phyloP scores from a whole-genome alignment of 1,284 basidiomycete species.

The Cutaneotrichosporon curvatum region DNA sequence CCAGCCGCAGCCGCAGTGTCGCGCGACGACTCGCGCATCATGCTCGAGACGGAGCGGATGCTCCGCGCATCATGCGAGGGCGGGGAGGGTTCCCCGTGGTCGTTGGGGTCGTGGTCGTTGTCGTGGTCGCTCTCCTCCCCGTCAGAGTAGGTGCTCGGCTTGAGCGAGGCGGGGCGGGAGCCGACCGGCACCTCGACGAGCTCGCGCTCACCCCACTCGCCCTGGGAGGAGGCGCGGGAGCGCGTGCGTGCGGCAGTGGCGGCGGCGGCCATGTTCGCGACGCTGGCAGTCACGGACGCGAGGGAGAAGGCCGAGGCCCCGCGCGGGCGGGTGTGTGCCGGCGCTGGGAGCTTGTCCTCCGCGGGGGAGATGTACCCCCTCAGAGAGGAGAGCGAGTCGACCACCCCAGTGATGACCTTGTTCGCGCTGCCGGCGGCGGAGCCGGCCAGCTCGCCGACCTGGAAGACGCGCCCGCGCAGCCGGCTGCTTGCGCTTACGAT shows the following conservation, averaged over 20 bases:
- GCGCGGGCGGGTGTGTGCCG: conserved; percentile 41
- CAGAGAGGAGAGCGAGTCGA: conserved; percentile 75
- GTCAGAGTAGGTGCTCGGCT: conserved; percentile 18
- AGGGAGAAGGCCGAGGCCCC: conserved; percentile 72
- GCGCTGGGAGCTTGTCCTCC: background rate
- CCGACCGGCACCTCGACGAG: conserved; percentile 36
- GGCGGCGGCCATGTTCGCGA: conserved; percentile 51
- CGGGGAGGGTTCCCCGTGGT: conserved; percentile 18
- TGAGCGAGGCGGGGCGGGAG: conserved; percentile 39
- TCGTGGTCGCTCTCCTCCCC: background rate
- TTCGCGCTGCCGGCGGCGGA: conserved; percentile 65
- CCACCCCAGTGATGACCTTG: conserved; percentile 73
- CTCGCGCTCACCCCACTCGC: conserved; percentile 45
- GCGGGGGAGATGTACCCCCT: conserved; percentile 53
- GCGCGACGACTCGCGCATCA: background rate
- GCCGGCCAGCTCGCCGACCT: conserved; percentile 64
- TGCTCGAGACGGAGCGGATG: background rate
- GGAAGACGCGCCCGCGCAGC: conserved; percentile 62
- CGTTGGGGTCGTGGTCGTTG: background rate
- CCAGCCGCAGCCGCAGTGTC: background rate
- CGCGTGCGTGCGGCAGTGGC: conserved; percentile 33
- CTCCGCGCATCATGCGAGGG: background rate
- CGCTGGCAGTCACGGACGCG: conserved; percentile 63
- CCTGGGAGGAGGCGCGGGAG: conserved; percentile 41
- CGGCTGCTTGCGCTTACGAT: conserved; percentile 43